These are phyloP conservation scores for Calonectria honghensis DNA, from an alignment of 2,329 filamentous ascomycete genomes.

Conservation along the genomic window DNA sequence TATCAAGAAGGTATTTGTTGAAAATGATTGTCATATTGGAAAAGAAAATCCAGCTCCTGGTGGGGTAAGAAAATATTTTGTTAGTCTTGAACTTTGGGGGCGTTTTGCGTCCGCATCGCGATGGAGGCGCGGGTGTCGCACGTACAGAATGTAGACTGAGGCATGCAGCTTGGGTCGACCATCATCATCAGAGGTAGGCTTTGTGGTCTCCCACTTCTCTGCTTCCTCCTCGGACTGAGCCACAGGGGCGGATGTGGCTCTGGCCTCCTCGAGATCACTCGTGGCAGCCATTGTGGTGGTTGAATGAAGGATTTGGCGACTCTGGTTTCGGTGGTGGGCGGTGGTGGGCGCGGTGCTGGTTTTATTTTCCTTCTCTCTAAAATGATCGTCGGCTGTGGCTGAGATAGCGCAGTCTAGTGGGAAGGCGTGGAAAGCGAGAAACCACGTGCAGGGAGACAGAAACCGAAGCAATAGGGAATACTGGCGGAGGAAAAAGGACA, in stretches of 20 bases:
- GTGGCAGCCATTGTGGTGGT: conserved; percentile 27
- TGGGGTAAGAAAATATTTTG: conserved; percentile 5
- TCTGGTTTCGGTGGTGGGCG: neutral
- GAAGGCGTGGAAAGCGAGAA: conserved; percentile 5
- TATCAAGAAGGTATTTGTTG: conserved; percentile 92
- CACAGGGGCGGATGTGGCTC: conserved; percentile 27
- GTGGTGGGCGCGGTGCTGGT: conserved; percentile 1
- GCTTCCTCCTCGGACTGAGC: conserved; percentile 36
- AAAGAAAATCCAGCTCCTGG: conserved; percentile 85
- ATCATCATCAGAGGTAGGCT: conserved; percentile 6
- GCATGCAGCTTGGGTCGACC: conserved; percentile 37
- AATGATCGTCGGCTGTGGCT: conserved; percentile 23
- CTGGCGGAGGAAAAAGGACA: neutral
- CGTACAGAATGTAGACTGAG: conserved; percentile 38
- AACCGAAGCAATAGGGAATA: neutral
- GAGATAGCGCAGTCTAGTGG: conserved; percentile 9
- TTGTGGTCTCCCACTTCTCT: conserved; percentile 28
- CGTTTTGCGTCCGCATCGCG: neutral
- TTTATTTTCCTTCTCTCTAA: neutral
- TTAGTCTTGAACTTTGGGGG: conserved; percentile 38
- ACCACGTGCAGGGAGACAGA: conserved; percentile 8
- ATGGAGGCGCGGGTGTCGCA: neutral
- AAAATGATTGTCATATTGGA: conserved; percentile 91
- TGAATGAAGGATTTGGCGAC: neutral
- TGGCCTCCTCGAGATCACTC: conserved; percentile 41